Percentiles rank a stretch among this genome's conserved stretches.
phyloP scores from a whole-genome alignment of 129 eudicot species.

The Solidago caesia region DNA sequence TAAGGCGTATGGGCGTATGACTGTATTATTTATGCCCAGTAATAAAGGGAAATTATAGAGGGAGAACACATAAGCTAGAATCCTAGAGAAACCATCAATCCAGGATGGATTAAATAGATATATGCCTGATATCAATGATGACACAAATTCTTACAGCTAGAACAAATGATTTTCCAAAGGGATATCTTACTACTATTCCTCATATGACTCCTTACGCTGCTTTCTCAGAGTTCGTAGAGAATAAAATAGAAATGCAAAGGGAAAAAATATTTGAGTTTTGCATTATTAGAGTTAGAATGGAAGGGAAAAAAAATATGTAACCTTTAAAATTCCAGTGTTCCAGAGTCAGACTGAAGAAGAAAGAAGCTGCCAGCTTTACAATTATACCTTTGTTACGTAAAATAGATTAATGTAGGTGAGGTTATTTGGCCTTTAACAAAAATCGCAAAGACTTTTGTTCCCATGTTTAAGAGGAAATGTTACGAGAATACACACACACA shows the following conservation, averaged over 20 bases:
- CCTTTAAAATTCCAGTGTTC: background rate
- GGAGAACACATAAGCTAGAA: too few species aligned
- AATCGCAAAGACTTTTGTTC: background rate
- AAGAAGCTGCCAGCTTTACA: background rate
- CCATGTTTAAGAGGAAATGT: too few species aligned
- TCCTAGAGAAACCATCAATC: too few species aligned
- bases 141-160: background rate
- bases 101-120: too few species aligned
- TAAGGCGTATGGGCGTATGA: too few species aligned
- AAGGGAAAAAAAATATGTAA: background rate
- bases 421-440: background rate
- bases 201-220: background rate
- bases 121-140: background rate
- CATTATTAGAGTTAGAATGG: background rate
- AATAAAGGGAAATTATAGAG: too few species aligned
- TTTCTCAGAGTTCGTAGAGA: background rate
- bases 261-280: too few species aligned
- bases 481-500: too few species aligned
- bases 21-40: too few species aligned
- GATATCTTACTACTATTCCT: constrained; percentile 11
- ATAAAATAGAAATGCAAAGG: background rate
- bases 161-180: background rate
- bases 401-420: background rate
- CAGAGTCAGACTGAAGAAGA: background rate
- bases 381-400: background rate